Base-by-base conservation (phyloP, 2,329 filamentous ascomycete species). In the Ascochyta koolunga region DNA sequence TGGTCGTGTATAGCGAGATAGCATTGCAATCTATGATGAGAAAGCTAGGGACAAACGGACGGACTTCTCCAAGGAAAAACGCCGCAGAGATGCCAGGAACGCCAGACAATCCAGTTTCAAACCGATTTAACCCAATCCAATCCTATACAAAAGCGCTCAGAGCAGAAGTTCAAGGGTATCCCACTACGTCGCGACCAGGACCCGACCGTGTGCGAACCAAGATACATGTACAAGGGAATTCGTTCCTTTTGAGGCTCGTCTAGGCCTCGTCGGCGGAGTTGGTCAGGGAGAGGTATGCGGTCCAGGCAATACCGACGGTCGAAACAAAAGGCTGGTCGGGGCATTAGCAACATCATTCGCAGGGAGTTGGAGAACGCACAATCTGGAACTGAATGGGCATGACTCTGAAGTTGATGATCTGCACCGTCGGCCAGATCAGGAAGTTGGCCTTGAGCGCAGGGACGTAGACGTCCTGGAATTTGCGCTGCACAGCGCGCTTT, bases 321-420 rank as follows among this genome's bases (percentile, higher is more conserved):
- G 93, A 97, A 8, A 97, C 93, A 72, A 99, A 98, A 0, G 93
- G 93, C 93, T 96, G 62, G 25, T 11, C 27, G 18, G 32, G 32
- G 0, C 19, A 41, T 66, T 50, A 66, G 60, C 40, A 47, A 29
- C 5, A 13, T 9, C 10, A 4, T 29, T n/a, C 33, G 24, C 16
- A n/a, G 10, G 9, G 33, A 29, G 1, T n/a, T 24, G 6, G 6
- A 8, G 10, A 10, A 84, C 91, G 82, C 79, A 97, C 93, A 77
- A 99, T 89, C 77, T 99, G 95, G 75, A 95, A 96, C 72, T 96
- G 93, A 47, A 98, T 88, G 13, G 95, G 95, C 82, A 99, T 91
- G 64, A 98, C 74, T 25, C 93, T 86, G 79, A 99, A 99, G 80
- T 99, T 99, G 78, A 99, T 84, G 60, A 98, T 87, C 79, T 99